Evolutionary conservation across 2,329 filamentous ascomycete species (phyloP), one percentile per base, ranked within the genome.

Genomic region (Rutstroemia sp.): DNA sequence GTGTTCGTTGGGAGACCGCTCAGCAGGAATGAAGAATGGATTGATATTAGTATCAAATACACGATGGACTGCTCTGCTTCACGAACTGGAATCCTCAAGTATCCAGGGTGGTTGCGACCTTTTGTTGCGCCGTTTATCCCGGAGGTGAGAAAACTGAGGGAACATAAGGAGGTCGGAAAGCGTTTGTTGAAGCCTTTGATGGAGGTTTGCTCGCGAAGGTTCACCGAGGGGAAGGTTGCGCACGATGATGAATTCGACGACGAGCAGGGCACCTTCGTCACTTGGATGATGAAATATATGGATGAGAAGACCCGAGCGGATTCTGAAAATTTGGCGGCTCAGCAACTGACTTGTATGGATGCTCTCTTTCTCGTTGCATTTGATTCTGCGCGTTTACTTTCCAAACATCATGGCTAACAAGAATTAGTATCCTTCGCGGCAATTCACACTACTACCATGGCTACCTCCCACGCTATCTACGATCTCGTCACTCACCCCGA

Each of bases 371-470:
- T n/a, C 8, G 5, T 17, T n/a, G 10, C 17, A 6, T 16, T 17
- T 41, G 17, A 16, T 14, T 41, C 38, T 21, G n/a, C 5, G n/a
- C 5, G 4, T 12, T 12, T 19, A 21, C 19, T 7, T 19, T 2
- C 10, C n/a, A 21, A 52, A 16, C 16, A 41, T 19, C 42, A n/a
- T 45, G n/a, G 42, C n/a, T 19, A 45, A 45, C 42, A 45, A 21
- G 19, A 19, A 17, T 25, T 5, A 16, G 52, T 55, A 17, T 23
- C 56, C 7, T 56, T 58, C 4, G 77, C 77, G 0, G 74, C 78
- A 2, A 80, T 82, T 27, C 76, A 79, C 57, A 79, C 77, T 0
- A 80, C 77, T 0, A 73, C 75, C 0, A 64, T 75, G 47, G 71
- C 75, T 0, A 61, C 73, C 0, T 77, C 75, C 1, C 68, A 81